Conservation (phyloP, 2,329 filamentous ascomycete genomes). For the Aspergillus ustus region DNA sequence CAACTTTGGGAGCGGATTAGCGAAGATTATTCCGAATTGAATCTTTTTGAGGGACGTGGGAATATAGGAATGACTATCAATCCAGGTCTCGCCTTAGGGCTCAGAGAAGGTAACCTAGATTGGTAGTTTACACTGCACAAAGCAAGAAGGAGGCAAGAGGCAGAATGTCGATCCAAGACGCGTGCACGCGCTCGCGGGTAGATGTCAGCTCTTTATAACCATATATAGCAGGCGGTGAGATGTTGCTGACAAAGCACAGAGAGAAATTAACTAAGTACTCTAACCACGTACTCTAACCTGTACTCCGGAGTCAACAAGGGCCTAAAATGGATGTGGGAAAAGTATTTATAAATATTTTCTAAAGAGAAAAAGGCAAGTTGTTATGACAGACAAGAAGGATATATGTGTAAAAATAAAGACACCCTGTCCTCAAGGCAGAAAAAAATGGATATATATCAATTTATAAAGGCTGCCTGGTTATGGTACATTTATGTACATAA, state of each 20-base stretch:
- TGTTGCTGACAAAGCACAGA: neutral
- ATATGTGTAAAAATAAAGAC: too few species aligned
- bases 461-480: too few species aligned
- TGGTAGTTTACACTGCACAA: neutral
- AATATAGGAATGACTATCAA: neutral
- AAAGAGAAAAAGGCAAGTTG: neutral
- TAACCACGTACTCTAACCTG: too few species aligned
- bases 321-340: too few species aligned
- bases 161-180: neutral
- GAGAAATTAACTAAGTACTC: too few species aligned
- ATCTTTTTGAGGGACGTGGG: neutral
- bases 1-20: neutral
- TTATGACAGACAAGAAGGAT: too few species aligned
- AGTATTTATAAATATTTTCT: neutral
- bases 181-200: neutral
- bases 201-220: neutral
- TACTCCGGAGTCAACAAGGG: too few species aligned
- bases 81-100: neutral
- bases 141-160: neutral
- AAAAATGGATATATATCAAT: too few species aligned
- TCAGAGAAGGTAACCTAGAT: neutral
- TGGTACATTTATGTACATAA: too few species aligned
- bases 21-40: neutral
- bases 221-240: neutral
- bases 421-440: too few species aligned